Base-by-base conservation (phyloP, 2,329 filamentous ascomycete genomes). In the Calonectria henricotiae region DNA sequence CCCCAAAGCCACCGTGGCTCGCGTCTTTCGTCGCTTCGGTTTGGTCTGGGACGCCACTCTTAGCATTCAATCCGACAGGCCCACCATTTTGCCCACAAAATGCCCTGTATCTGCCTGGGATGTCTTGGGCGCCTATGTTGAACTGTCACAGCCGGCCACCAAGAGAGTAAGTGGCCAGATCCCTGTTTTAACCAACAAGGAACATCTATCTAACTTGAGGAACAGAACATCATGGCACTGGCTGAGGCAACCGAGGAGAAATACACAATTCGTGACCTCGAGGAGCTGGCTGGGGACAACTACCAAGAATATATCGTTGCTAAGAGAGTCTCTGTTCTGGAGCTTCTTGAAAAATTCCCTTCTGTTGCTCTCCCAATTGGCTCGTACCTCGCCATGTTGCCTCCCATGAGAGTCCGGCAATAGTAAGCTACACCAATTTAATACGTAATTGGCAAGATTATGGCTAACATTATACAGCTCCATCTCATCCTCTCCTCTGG, bases 371-470 rank as follows among this genome's bases (percentile, higher is more conserved):
- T 96, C 0, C 86, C 92, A 0, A 87, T 96, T 27, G 87, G 87
- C 4, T 83, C 89, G 20, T 96, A 93, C 83, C 85, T 96, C 8
- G 86, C 87, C 39, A 91, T 94, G 86, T 87, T 95, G 0, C 92
- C 92, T 1, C 91, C 93, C 0, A 93, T 96, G 90, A 90, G 93
- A 32, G 87, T 93, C 44, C 88, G 93, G n/a, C 91, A 94, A 80
- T 95, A 95, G 80, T 84, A 74, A 74, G 81, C 71, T n/a, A 23
- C 17, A 30, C 7, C 17, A 7, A 20, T n/a, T 11, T 35, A 25
- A 2, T 27, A 43, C 11, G 37, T 20, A 20, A 15, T 35, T 11
- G 15, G 9, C 11, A 5, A 6, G 15, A 12, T 2, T 2, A 1
- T 20, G 37, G 13, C 62, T 75, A 44, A 76, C 70, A 20, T 1